Evolutionary conservation across 2,329 filamentous ascomycete species (phyloP).

Genomic region (Aspergillus sp.): DNA sequence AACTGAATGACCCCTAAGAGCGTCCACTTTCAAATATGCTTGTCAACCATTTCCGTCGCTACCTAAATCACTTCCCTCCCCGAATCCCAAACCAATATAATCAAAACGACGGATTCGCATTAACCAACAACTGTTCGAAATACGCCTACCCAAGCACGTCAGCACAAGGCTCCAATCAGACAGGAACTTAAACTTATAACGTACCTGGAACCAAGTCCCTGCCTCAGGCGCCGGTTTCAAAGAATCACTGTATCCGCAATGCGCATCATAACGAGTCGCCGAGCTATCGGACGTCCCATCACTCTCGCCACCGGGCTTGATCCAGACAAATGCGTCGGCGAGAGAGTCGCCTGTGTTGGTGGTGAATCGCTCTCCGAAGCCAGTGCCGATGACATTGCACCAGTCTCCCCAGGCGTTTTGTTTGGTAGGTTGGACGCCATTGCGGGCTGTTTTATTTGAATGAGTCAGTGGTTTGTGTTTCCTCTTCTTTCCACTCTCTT

Average conservation of each 20-base stretch:
- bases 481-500: too few species aligned
- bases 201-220: constrained; percentile 63
- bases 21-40: too few species aligned
- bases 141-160: constrained; percentile 22
- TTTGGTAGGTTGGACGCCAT: constrained; percentile 60
- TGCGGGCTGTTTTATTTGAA: constrained; percentile 47
- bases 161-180: constrained; percentile 6
- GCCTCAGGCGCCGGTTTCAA: constrained; percentile 68
- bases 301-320: constrained; percentile 64
- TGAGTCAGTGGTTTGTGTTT: background rate
- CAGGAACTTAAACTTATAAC: constrained; percentile 13
- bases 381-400: constrained; percentile 65
- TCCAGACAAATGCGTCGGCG: constrained; percentile 68
- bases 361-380: constrained; percentile 62
- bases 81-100: background rate
- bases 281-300: constrained; percentile 52
- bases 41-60: too few species aligned
- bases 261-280: constrained; percentile 53
- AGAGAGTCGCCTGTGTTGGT: constrained; percentile 60
- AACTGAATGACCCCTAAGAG: too few species aligned
- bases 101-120: constrained; percentile 29
- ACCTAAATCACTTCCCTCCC: too few species aligned
- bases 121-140: constrained; percentile 29
- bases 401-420: constrained; percentile 63
- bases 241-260: constrained; percentile 56